Base-by-base conservation (phyloP, 116 monocot genomes). In the Cymodocea nodosa region DNA sequence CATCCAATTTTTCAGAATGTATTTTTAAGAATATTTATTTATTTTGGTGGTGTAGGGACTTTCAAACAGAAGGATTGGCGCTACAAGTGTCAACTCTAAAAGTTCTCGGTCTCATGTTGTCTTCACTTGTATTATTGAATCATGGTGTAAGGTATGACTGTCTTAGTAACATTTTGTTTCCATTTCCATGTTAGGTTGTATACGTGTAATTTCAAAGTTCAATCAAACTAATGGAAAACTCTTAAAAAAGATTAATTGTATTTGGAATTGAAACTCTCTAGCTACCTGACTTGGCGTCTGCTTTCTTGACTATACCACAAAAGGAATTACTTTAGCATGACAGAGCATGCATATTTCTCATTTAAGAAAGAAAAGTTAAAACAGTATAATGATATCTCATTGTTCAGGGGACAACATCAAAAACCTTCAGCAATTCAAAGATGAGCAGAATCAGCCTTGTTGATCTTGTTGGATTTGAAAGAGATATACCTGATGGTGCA, bases 31-130 rank as follows among this genome's bases (percentile, higher is more conserved):
- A 52, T 2, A 30, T 23, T 34, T 15, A 12, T 24, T 18, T 67
- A 18, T 53, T 24, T 49, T 51, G 40, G 20, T 64, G 20, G 16
- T 72, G 40, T 59, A 97, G 97, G 97, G 91, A 5, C 88, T 97
- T 14, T 83, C 97, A 66, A 90, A 85, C 66, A 83, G 91, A 73
- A 97, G 90, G 76, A 80, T 91, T 80, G 97, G 97, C 60, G 79
- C 91, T 23, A 87, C 90, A 15, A 83, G 83, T 65, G 68, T 83
- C 49, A 91, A 91, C 58, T 87, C 85, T 51, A 97, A 88, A 72
- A 88, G 97, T 63, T 97, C 97, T 59, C 80, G 91, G 61, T 97
- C 97, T 48, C 97, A 97, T 76, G 63, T 85, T 59, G 73, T 97
- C 30, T 83, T 97, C 62, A 91, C 87, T 69, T 88, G 87, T 64